Percentiles rank a stretch among this genome's conserved stretches.
phyloP scores from a whole-genome alignment of 2,329 filamentous ascomycete species.

The Pestalotiopsis sp. region DNA sequence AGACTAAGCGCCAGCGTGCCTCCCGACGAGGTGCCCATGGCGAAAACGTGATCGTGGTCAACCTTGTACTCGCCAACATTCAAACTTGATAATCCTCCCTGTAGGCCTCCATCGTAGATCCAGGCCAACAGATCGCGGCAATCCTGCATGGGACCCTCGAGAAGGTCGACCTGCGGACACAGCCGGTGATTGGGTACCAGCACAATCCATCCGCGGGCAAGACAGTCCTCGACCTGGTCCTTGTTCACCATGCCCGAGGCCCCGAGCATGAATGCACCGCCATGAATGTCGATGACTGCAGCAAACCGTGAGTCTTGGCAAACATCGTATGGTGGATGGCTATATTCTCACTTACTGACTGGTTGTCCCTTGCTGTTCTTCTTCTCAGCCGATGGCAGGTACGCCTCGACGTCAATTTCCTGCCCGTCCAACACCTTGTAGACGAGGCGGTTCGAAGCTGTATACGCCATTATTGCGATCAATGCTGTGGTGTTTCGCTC shows the following conservation, averaged over 20 bases:
- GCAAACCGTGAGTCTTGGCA: background rate
- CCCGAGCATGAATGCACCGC: slow-evolving; percentile 46
- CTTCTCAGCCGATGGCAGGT: slow-evolving; percentile 21
- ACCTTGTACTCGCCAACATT: slow-evolving; percentile 11
- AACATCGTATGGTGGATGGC: too few species aligned
- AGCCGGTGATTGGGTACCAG: slow-evolving; percentile 33
- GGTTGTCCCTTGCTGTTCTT: background rate
- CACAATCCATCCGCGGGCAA: slow-evolving; percentile 39
- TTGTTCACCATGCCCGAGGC: slow-evolving; percentile 39
- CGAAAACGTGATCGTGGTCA: slow-evolving; percentile 34
- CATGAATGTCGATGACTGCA: slow-evolving; percentile 44
- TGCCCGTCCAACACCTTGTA: slow-evolving; percentile 30
- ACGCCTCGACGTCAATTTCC: slow-evolving; percentile 32
- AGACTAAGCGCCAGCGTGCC: slow-evolving; percentile 37
- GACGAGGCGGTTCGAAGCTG: slow-evolving; percentile 18
- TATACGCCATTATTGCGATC: slow-evolving; percentile 2
- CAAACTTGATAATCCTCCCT: slow-evolving; percentile 24
- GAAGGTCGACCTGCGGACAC: slow-evolving; percentile 11
- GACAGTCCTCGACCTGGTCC: slow-evolving; percentile 39
- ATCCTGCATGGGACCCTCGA: slow-evolving; percentile 15
- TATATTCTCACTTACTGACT: slow-evolving; percentile 4
- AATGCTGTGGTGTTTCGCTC: background rate
- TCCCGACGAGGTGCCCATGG: slow-evolving; percentile 39
- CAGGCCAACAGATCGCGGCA: slow-evolving; percentile 33
- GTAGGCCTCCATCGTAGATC: slow-evolving; percentile 33